Conservation (phyloP, 768 basidiomycete genomes). For the Psilocybe sp. region DNA sequence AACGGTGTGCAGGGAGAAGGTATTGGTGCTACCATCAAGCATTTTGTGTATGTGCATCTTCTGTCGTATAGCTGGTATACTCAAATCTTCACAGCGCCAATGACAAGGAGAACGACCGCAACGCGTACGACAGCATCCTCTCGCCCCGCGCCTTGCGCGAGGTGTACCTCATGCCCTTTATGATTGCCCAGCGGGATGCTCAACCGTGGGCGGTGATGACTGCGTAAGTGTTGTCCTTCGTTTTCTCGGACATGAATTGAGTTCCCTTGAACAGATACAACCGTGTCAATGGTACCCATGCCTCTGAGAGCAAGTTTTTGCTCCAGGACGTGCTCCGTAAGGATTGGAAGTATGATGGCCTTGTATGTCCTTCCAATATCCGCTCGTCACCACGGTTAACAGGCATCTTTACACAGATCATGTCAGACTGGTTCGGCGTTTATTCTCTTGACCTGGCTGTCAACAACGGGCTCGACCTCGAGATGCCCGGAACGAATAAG, state of each 20-base stretch:
- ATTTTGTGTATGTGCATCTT: conserved; percentile 34
- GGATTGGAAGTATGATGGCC: conserved; percentile 15
- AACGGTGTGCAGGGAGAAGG: conserved; percentile 59
- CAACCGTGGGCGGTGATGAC: conserved; percentile 63
- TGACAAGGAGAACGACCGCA: conserved; percentile 45
- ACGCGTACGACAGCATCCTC: neutral
- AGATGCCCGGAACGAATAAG: conserved; percentile 47
- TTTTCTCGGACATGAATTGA: neutral
- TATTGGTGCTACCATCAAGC: conserved; percentile 62
- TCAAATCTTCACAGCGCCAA: conserved; percentile 29
- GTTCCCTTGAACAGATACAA: conserved; percentile 42
- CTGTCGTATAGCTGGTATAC: no score
- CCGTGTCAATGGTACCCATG: conserved; percentile 58
- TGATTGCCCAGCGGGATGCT: conserved; percentile 53
- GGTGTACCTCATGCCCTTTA: conserved; percentile 63
- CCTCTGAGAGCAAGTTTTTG: conserved; percentile 49
- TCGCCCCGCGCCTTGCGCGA: conserved; percentile 52
- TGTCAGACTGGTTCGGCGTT: conserved; percentile 58
- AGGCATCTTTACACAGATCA: conserved; percentile 39
- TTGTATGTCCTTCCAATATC: neutral
- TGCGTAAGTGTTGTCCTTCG: conserved; percentile 31
- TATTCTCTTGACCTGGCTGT: conserved; percentile 49
- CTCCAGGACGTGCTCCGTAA: conserved; percentile 53
- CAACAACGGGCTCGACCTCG: conserved; percentile 62
- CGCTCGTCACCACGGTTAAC: neutral